Base-by-base conservation (phyloP, 2,329 filamentous ascomycete genomes). In the Zasmidium angulare region DNA sequence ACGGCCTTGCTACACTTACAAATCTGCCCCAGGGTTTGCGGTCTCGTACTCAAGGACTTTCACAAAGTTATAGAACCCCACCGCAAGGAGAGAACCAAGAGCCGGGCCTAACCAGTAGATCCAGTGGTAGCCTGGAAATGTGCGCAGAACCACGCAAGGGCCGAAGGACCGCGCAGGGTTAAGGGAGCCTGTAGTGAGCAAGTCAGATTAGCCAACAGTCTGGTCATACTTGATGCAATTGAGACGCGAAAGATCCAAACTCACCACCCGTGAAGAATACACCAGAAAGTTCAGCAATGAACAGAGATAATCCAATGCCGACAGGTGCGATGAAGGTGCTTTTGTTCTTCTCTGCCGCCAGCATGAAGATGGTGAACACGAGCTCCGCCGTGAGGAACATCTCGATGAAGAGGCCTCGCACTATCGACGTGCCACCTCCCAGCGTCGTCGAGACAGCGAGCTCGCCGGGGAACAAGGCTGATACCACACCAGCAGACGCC, bases 81-180 rank as follows among this genome's bases (percentile, higher is more conserved):
- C 78, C 14, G 79, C 78, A 1, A 81, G 57, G 12, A 80, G 56
- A 2, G 79, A 68, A 19, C 80, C 80, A 3, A 82, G 71, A 4
- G 74, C 61, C 3, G 79, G 79, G 0, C 80, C 80, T 49, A 81
- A 58, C 80, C 80, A 82, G 69, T n/a, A n/a, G n/a, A n/a, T 79
- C 78, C 79, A 82, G 66, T 82, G 79, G 60, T 80, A 76, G 47
- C 70, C 65, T 3, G 76, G 71, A 64, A 81, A 82, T 6, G 55
- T 69, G 46, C 67, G 65, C 2, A 77, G 70, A 24, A 78, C 71
- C n/a, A 81, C 77, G 59, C 76, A 76, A 21, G 79, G 79, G 21
- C 78, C 79, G 64, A 82, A 79, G 1, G 78, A 79, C 40, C 79
- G 78, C 22, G 79, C 79, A 40, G 79, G 79, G 58, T 82, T 81